Conservation (phyloP, 2,329 filamentous ascomycete genomes). For the Ophiostoma quercus region DNA sequence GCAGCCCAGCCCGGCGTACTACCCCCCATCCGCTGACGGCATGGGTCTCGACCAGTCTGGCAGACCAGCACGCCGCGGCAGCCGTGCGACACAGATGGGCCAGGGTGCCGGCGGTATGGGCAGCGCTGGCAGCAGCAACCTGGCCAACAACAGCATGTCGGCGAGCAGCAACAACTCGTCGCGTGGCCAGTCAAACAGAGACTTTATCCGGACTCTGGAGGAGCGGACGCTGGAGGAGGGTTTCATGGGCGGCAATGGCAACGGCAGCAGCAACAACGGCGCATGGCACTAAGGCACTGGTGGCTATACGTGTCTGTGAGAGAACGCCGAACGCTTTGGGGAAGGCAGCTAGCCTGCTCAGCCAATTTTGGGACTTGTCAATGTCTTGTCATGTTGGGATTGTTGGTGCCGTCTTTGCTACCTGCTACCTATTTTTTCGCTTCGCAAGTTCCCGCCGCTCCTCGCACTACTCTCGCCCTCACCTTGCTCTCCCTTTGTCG, state of each 20-base stretch:
- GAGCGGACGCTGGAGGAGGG: conserved; percentile 92
- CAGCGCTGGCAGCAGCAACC: conserved; percentile 7
- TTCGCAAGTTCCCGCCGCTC: not conserved
- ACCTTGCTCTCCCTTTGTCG: not conserved
- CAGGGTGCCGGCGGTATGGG: conserved; percentile 35
- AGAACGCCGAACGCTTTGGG: not conserved
- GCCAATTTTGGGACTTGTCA: not conserved
- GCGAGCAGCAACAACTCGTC: conserved; percentile 8
- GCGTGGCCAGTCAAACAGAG: conserved; percentile 50
- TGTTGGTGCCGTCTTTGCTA: not conserved
- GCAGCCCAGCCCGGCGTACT: conserved; percentile 95
- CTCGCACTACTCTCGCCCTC: not conserved
- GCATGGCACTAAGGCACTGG: conserved; percentile 54
- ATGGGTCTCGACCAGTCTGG: conserved; percentile 57
- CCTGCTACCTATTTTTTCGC: not conserved
- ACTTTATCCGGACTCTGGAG: conserved; percentile 92
- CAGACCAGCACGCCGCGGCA: conserved; percentile 66
- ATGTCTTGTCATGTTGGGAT: not conserved
- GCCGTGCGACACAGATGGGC: conserved; percentile 58
- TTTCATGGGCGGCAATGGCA: conserved; percentile 63
- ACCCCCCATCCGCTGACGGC: conserved; percentile 84
- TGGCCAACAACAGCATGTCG: conserved; percentile 14
- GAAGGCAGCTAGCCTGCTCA: not conserved
- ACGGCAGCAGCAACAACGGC: conserved; percentile 35
- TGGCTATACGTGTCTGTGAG: not conserved